A percentile compares a stretch with the other conserved stretches of the same genome.
Evolutionary conservation across 208 protist species (phyloP).

Genomic region (Trypanosomatidae sp.): DNA sequence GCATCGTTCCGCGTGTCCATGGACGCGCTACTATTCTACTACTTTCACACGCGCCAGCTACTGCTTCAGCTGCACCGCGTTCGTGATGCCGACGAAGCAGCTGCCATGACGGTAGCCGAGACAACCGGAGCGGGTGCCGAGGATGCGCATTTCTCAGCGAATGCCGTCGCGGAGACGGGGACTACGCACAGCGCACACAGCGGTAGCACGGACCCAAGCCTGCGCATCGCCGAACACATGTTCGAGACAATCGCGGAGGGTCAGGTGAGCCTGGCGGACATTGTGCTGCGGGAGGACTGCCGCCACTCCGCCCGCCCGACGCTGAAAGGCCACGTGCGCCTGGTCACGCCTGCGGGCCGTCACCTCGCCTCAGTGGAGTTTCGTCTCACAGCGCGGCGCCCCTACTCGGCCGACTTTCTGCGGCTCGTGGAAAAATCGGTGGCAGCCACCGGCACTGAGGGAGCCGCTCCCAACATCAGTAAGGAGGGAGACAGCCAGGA

Average conservation of each 20-base stretch:
- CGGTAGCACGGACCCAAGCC: constrained; percentile 22
- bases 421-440: constrained; percentile 39
- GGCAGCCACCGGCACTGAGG: constrained; percentile 1
- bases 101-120: constrained; percentile 15
- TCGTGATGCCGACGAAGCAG: constrained; percentile 62
- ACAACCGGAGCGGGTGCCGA: not conserved
- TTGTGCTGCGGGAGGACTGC: constrained; percentile 48
- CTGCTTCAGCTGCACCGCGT: constrained; percentile 88
- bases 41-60: constrained; percentile 80
- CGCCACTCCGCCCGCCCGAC: constrained; percentile 53
- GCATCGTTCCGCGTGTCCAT: constrained; percentile 84
- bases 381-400: constrained; percentile 64
- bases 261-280: constrained; percentile 51
- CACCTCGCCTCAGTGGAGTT: constrained; percentile 90
- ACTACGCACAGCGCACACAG: constrained; percentile 7
- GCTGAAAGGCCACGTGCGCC: constrained; percentile 70
- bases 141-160: not conserved
- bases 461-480: not conserved
- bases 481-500: not conserved
- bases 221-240: constrained; percentile 53
- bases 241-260: constrained; percentile 87
- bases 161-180: not conserved
- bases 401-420: constrained; percentile 69
- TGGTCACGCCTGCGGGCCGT: constrained; percentile 38
- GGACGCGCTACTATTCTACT: constrained; percentile 87